phyloP scores from a whole-genome alignment of 495 filamentous ascomycete genomes.

The Penicillium roqueforti region DNA sequence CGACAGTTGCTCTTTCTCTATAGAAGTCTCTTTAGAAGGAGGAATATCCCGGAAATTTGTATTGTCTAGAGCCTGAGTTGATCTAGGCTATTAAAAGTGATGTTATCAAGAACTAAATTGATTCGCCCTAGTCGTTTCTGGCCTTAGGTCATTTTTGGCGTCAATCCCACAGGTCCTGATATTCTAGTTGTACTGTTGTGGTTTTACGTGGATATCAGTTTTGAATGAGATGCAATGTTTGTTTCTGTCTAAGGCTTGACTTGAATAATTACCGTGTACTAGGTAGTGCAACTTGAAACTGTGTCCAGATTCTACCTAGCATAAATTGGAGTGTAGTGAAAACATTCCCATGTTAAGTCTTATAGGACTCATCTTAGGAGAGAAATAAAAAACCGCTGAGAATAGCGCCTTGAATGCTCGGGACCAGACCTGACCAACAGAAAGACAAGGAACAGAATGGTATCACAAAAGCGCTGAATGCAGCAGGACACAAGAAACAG shows the following conservation, averaged over 20 bases:
- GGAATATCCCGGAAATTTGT: no score
- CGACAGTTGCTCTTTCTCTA: no score
- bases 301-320: constrained; percentile 1
- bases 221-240: background rate
- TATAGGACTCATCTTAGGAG: background rate
- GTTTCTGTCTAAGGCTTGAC: background rate
- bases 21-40: no score
- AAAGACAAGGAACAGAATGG: constrained; percentile 25
- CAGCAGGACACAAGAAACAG: constrained; percentile 9
- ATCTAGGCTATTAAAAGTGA: no score
- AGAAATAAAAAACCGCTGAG: constrained; percentile 6
- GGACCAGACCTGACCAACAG: constrained; percentile 12
- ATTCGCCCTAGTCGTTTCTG: no score
- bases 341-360: background rate
- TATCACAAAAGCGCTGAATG: constrained; percentile 40
- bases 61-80: no score
- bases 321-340: background rate
- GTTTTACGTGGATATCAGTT: background rate
- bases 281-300: background rate
- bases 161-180: no score
- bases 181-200: no score
- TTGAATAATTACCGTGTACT: background rate
- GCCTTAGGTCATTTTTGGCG: no score
- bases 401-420: constrained; percentile 19
- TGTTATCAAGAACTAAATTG: no score